These are phyloP conservation scores for Pestalotiopsis sp. DNA, from an alignment of 2,329 filamentous ascomycete species.

Conservation along the genomic window DNA sequence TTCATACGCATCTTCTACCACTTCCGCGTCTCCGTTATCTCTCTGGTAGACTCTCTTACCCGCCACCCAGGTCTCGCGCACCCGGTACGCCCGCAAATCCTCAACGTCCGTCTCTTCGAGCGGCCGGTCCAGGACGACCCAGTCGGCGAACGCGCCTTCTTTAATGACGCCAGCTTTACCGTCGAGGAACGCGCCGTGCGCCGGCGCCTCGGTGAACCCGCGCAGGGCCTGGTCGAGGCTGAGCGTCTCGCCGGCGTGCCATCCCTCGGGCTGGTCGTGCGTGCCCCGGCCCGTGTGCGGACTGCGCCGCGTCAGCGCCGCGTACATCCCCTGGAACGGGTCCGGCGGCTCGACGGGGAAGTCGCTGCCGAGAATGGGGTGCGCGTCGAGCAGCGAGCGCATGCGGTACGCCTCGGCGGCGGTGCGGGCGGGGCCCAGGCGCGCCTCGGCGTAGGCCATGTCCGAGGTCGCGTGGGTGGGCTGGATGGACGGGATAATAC, in stretches of 20 bases:
- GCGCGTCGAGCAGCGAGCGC: conserved; percentile 58
- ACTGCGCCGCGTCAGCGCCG: conserved; percentile 63
- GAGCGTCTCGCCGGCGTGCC: conserved; percentile 63
- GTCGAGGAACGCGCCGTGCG: conserved; percentile 62
- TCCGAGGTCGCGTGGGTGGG: conserved; percentile 75
- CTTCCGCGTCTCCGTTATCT: conserved; percentile 13
- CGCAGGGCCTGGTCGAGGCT: conserved; percentile 60
- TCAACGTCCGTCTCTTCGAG: conserved; percentile 54
- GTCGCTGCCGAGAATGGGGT: conserved; percentile 67
- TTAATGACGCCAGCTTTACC: conserved; percentile 61
- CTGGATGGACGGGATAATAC: conserved; percentile 70
- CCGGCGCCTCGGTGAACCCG: conserved; percentile 64
- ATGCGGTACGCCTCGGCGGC: conserved; percentile 66
- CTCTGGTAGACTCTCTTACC: conserved; percentile 54
- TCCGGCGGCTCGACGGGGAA: conserved; percentile 73
- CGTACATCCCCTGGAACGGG: conserved; percentile 71
- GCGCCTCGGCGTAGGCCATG: conserved; percentile 65
- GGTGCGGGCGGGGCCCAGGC: conserved; percentile 61
- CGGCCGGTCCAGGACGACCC: conserved; percentile 68
- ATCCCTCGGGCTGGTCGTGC: conserved; percentile 52
- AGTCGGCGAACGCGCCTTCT: conserved; percentile 67
- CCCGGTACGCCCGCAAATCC: conserved; percentile 54
- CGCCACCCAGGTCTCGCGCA: conserved; percentile 71
- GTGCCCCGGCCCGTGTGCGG: conserved; percentile 58
- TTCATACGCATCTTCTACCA: not conserved